Evolutionary conservation across 2,329 filamentous ascomycete species (phyloP), one percentile per base, ranked within the genome.

Genomic region (Graphilbum sp.): DNA sequence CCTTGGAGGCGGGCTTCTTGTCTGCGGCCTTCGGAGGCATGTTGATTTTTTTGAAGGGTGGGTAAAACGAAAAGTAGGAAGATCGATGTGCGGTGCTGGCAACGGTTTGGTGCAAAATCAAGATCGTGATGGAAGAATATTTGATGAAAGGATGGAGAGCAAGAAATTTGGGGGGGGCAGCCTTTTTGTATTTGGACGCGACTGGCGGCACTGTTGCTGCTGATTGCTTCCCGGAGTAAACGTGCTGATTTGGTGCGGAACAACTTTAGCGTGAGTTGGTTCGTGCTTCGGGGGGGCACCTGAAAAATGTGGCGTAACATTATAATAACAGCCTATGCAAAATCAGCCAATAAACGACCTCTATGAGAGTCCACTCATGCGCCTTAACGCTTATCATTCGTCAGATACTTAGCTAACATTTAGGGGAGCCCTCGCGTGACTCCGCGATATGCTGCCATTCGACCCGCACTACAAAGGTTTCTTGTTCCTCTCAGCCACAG

Each of bases 1-100:
- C 88, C 85, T 96, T 96, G 69, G 85, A 75, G 70, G 83, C 88
- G 67, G 88, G 87, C 76, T 94, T 95, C 85, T 96, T 96, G 70
- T 92, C 82, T 59, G 88, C 88, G 59, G 82, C 79, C 74, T 96
- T 96, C 61, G 90, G 88, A 70, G 90, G 75, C 90, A 96, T 96
- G 81, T 79, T 78, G 60, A 55, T 51, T 55, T 45, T 36, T 39
- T 43, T 43, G 39, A 40, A 39, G 23, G 23, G 23, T 25, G 7
- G 23, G 12, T 7, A 25, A 25, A 25, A 19, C n/a, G 10, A 18
- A 25, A 24, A 20, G 35, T 25, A 23, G 32, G 5, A 16, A 32
- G 12, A 18, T n/a, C 15, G 15, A 49, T 46, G n/a, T n/a, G n/a
- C n/a, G 46, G 41, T 46, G 41, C 37, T 40, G 35, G 17, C 41